A percentile compares a stretch with the other conserved stretches of the same genome.
phyloP scores from a whole-genome alignment of 1,139 yeast species.

The Scheffersomyces lignicola region DNA sequence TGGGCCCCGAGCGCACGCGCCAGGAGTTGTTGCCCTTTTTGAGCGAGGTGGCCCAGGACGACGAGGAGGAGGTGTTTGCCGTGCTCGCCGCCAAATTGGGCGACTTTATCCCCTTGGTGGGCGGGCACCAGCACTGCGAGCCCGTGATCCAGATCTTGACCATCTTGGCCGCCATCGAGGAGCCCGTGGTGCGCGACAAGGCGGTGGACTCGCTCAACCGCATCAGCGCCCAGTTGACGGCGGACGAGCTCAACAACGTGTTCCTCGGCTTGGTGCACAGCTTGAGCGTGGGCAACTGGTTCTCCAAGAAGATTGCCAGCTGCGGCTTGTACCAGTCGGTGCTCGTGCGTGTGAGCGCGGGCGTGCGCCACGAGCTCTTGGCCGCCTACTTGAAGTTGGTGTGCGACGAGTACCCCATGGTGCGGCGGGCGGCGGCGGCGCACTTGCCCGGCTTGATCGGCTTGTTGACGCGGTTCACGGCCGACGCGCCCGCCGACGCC shows the following conservation, averaged over 20 bases:
- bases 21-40: slow-evolving; percentile 88
- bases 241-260: slow-evolving; percentile 63
- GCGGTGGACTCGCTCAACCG: slow-evolving; percentile 84
- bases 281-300: slow-evolving; percentile 91
- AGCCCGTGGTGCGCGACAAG: slow-evolving; percentile 94
- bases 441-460: slow-evolving; percentile 74
- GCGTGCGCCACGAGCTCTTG: slow-evolving; percentile 60
- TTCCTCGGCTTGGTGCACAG: slow-evolving; percentile 77
- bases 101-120: slow-evolving; percentile 79
- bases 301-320: slow-evolving; percentile 87
- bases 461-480: slow-evolving; percentile 45
- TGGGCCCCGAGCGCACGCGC: slow-evolving; percentile 92
- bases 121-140: slow-evolving; percentile 80
- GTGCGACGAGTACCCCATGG: slow-evolving; percentile 97
- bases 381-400: slow-evolving; percentile 68
- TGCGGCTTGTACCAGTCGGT: slow-evolving; percentile 84
- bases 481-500: slow-evolving; percentile 19
- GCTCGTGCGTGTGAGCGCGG: slow-evolving; percentile 58
- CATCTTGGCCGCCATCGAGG: slow-evolving; percentile 89
- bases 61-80: slow-evolving; percentile 96
- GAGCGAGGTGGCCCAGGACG: slow-evolving; percentile 89
- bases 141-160: slow-evolving; percentile 84
- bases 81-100: slow-evolving; percentile 91
- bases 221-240: slow-evolving; percentile 64
- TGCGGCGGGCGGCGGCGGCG: slow-evolving; percentile 89